Percentiles rank a stretch among this genome's conserved stretches.
These are phyloP conservation scores for Aspergillus fumigatus DNA, from an alignment of 2,329 filamentous ascomycete species.

Conservation along the genomic window DNA sequence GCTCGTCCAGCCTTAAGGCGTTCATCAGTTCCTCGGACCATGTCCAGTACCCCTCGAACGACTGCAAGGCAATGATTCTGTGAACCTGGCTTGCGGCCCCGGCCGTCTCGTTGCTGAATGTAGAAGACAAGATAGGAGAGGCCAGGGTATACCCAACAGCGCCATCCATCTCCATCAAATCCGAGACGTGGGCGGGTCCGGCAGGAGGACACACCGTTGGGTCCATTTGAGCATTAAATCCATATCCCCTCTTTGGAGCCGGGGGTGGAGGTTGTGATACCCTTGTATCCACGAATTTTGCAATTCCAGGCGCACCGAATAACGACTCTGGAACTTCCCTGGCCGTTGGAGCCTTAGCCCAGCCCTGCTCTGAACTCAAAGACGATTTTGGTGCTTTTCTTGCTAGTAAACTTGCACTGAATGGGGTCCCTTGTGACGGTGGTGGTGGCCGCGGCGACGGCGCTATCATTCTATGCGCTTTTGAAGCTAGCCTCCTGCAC, in stretches of 20 bases:
- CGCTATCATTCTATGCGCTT: too few species aligned
- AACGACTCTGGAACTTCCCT: too few species aligned
- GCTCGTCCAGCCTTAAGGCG: neutral
- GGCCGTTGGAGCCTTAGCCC: too few species aligned
- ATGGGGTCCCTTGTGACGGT: too few species aligned
- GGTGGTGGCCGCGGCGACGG: too few species aligned
- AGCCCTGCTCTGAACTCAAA: too few species aligned
- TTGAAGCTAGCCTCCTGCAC: too few species aligned
- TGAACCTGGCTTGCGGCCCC: conserved; percentile 28
- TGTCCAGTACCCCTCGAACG: conserved; percentile 53
- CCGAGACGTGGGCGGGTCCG: neutral
- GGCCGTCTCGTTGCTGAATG: neutral
- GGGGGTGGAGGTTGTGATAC: neutral
- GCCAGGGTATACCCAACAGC: neutral
- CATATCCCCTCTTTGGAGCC: neutral
- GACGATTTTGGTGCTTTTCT: too few species aligned
- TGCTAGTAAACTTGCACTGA: too few species aligned
- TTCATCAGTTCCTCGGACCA: conserved; percentile 17
- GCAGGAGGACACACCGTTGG: too few species aligned
- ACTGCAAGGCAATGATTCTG: conserved; percentile 51
- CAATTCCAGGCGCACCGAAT: too few species aligned
- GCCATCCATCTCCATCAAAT: neutral
- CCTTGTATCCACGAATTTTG: too few species aligned
- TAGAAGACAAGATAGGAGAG: neutral
- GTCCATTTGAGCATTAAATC: neutral